A percentile compares a stretch with the other conserved stretches of the same genome.
These are phyloP conservation scores for Plasmodium cynomolgi DNA, from an alignment of 169 alveolate genomes.

Conservation along the genomic window DNA sequence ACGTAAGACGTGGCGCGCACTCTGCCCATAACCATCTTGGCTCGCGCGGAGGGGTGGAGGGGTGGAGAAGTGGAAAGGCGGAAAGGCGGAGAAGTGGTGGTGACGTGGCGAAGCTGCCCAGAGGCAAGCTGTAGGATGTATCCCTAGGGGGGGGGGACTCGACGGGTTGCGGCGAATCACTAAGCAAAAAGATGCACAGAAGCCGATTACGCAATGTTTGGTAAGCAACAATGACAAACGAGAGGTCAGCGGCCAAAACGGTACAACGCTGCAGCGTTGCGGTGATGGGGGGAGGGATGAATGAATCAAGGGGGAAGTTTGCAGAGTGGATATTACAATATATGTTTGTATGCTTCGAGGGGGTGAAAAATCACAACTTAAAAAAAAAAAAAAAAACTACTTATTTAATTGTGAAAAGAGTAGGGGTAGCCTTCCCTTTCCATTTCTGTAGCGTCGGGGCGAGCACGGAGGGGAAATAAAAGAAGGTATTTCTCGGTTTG, in stretches of 20 bases:
- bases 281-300: not conserved
- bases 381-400: not conserved
- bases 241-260: not conserved
- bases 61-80: not conserved
- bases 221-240: not conserved
- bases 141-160: not conserved
- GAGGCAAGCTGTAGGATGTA: not conserved
- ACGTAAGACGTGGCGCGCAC: constrained; percentile 84
- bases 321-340: not conserved
- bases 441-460: not conserved
- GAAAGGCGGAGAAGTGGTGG: not conserved
- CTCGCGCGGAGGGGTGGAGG: not conserved
- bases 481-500: not conserved
- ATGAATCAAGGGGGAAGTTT: not conserved
- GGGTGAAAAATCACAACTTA: not conserved
- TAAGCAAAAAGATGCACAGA: not conserved
- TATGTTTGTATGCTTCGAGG: not conserved
- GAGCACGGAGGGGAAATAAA: not conserved
- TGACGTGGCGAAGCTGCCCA: not conserved
- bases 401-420: not conserved
- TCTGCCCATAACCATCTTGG: constrained; percentile 82
- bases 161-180: not conserved
- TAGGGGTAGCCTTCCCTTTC: not conserved
- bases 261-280: not conserved
- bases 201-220: not conserved